Conservation (phyloP, 2,329 filamentous ascomycete genomes). For the Aaosphaeria arxii region DNA sequence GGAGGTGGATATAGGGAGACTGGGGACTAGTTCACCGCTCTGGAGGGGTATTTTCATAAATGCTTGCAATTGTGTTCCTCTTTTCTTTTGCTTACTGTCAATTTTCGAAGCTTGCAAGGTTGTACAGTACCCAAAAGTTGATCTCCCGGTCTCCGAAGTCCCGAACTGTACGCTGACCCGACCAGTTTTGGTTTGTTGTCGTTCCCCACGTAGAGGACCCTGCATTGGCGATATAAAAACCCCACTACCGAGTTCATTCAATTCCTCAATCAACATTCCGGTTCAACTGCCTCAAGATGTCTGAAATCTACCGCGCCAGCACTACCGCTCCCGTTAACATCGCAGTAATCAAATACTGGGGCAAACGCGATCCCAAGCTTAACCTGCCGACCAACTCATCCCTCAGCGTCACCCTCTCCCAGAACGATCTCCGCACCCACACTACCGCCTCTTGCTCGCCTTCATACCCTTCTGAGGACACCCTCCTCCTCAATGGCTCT, state of each 20-base stretch:
- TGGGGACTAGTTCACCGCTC: constrained; percentile 11
- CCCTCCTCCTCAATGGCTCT: constrained; percentile 83
- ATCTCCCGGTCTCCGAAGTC: too few species aligned
- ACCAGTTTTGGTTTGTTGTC: too few species aligned
- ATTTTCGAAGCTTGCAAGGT: too few species aligned
- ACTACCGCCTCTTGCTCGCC: constrained; percentile 91
- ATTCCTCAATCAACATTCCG: neutral
- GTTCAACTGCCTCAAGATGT: constrained; percentile 26
- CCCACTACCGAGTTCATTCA: constrained; percentile 5
- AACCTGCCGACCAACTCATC: constrained; percentile 98
- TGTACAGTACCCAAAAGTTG: too few species aligned
- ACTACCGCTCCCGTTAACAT: constrained; percentile 98
- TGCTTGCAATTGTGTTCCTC: neutral
- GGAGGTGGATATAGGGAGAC: neutral
- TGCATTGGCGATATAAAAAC: neutral
- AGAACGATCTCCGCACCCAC: constrained; percentile 88
- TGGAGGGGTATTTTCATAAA: constrained; percentile 9
- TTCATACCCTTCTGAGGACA: constrained; percentile 60
- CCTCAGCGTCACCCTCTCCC: constrained; percentile 92
- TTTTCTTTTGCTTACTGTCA: neutral
- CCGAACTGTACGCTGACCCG: too few species aligned
- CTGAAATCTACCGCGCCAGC: constrained; percentile 78
- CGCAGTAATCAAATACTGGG: constrained; percentile 98
- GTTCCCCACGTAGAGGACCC: neutral
- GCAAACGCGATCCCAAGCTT: constrained; percentile 88